Conservation (phyloP, 352 stramenopile genomes). For the Globisporangium polare region DNA sequence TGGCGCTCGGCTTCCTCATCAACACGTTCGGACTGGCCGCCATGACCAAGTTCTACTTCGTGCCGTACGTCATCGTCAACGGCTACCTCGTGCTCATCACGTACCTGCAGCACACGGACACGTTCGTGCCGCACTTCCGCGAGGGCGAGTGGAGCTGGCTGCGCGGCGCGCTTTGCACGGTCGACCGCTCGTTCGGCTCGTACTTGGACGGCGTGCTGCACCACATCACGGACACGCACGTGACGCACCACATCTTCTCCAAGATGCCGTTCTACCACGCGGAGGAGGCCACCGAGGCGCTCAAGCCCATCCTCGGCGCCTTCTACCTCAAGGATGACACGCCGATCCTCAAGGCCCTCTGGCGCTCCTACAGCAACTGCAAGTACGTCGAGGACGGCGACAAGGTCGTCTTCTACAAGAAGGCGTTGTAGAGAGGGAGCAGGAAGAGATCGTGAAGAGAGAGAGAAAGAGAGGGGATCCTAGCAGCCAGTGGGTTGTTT, state of each 20-base stretch:
- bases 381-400: conserved; percentile 94
- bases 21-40: conserved; percentile 66
- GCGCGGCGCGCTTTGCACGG: conserved; percentile 94
- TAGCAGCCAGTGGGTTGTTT: not conserved
- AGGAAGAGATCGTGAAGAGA: no score
- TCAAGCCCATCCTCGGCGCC: conserved; percentile 92
- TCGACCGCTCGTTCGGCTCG: conserved; percentile 95
- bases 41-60: conserved; percentile 94
- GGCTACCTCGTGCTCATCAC: conserved; percentile 97
- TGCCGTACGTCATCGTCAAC: conserved; percentile 96
- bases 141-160: conserved; percentile 96
- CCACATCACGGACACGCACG: conserved; percentile 97
- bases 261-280: conserved; percentile 99
- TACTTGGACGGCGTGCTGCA: conserved; percentile 97
- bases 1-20: conserved; percentile 46
- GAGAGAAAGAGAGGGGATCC: not conserved
- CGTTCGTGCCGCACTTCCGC: conserved; percentile 96
- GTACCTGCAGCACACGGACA: conserved; percentile 98
- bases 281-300: conserved; percentile 90
- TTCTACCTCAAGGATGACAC: conserved; percentile 96
- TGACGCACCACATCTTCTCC: conserved; percentile 98
- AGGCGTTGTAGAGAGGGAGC: conserved; percentile 27
- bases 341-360: conserved; percentile 87
- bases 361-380: conserved; percentile 90
- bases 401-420: conserved; percentile 91